These are phyloP conservation scores for Penicillium lividum DNA, from an alignment of 495 filamentous ascomycete genomes.

Conservation along the genomic window DNA sequence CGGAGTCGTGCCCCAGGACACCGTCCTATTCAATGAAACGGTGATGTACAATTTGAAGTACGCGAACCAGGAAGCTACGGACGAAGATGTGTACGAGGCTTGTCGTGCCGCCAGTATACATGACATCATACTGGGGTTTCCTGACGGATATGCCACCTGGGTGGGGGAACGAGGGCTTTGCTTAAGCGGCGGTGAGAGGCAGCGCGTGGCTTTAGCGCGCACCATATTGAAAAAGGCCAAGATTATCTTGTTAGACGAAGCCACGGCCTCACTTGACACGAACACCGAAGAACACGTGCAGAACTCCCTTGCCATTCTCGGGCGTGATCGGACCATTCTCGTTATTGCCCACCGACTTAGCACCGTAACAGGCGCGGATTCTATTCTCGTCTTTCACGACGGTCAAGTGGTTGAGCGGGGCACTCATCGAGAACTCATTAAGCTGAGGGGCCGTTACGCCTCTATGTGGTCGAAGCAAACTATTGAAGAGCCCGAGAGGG, in stretches of 20 bases:
- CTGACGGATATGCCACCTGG: too few species aligned
- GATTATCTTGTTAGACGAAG: slow-evolving; percentile 95
- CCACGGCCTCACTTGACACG: slow-evolving; percentile 91
- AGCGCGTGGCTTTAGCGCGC: slow-evolving; percentile 91
- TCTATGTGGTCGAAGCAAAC: slow-evolving; percentile 98
- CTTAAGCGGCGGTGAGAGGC: too few species aligned
- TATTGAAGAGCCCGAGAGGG: slow-evolving; percentile 73
- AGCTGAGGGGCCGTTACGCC: slow-evolving; percentile 74
- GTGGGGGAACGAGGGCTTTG: too few species aligned
- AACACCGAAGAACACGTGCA: slow-evolving; percentile 98
- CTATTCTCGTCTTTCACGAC: slow-evolving; percentile 85
- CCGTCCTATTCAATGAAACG: too few species aligned
- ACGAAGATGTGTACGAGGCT: too few species aligned
- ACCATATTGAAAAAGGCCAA: slow-evolving; percentile 95
- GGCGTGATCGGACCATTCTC: slow-evolving; percentile 80
- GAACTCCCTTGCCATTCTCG: slow-evolving; percentile 74
- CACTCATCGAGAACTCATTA: slow-evolving; percentile 82
- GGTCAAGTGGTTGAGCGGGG: slow-evolving; percentile 83
- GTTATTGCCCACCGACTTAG: slow-evolving; percentile 87
- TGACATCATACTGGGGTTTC: too few species aligned
- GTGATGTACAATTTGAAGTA: too few species aligned
- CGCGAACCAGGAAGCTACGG: too few species aligned
- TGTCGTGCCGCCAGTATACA: too few species aligned
- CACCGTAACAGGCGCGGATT: slow-evolving; percentile 91
- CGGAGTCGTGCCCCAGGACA: too few species aligned